Evolutionary conservation across 2,329 filamentous ascomycete species (phyloP).

Genomic region (Cladophialophora chaetospira): DNA sequence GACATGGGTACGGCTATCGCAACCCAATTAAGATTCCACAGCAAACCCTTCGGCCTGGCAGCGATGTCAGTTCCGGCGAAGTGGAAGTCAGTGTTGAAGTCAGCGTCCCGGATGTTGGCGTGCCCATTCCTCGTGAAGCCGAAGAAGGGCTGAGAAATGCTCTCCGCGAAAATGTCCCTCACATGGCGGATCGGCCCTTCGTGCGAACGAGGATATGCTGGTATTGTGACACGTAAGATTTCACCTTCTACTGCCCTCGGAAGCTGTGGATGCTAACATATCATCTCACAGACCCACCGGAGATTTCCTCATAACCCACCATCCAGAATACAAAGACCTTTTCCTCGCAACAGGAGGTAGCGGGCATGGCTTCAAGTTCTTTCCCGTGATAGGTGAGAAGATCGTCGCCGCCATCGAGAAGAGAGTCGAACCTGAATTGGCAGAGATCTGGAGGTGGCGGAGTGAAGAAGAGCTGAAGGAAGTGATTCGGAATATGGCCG

Average conservation of each 20-base stretch:
- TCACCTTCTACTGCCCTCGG: neutral
- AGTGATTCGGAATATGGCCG: neutral
- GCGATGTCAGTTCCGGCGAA: constrained; percentile 4
- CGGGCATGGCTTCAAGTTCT: constrained; percentile 67
- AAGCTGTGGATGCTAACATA: neutral
- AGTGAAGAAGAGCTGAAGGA: constrained; percentile 19
- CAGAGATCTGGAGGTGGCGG: constrained; percentile 48
- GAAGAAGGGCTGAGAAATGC: constrained; percentile 63
- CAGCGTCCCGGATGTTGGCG: constrained; percentile 43
- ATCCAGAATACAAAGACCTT: constrained; percentile 57
- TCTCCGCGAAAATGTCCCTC: constrained; percentile 58
- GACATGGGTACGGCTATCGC: constrained; percentile 68
- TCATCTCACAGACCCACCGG: constrained; percentile 51
- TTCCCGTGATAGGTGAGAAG: constrained; percentile 64
- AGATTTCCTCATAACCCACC: constrained; percentile 71
- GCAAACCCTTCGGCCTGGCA: constrained; percentile 13
- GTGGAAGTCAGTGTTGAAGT: constrained; percentile 43
- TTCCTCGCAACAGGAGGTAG: constrained; percentile 57
- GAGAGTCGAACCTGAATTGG: constrained; percentile 45
- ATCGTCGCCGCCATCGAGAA: constrained; percentile 51
- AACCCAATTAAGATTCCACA: constrained; percentile 23
- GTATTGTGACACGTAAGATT: constrained; percentile 67
- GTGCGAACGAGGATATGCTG: constrained; percentile 67
- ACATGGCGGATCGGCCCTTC: constrained; percentile 62
- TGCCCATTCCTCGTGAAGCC: constrained; percentile 56